Evolutionary conservation across 2,329 filamentous ascomycete genomes (phyloP), one percentile per base, ranked within the genome.

Genomic region (Pseudogymnoascus sp.): DNA sequence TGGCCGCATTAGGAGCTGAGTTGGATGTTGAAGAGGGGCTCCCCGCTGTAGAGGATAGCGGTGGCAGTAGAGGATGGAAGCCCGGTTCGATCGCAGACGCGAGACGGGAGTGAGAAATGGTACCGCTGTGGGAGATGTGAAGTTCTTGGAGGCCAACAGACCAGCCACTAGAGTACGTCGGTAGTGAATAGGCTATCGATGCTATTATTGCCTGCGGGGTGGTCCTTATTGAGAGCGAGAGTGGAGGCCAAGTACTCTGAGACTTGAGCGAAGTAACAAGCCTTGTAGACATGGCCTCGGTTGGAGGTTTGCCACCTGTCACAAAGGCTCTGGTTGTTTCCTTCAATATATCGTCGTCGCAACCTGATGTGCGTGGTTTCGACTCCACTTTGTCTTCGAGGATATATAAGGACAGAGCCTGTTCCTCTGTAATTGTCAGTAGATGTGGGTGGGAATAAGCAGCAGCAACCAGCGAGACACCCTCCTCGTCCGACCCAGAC

Each of bases 141-240:
- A 97, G 77, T 72, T 97, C 93, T 72, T 97, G 93, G n/a, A 97
- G 84, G 2, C 92, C 92, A 14, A 96, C 82, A 6, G 89, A 92
- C 90, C 92, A 97, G 28, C 92, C 92, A 43, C 85, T 86, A 2
- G 87, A 79, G 67, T 86, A 84, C 2, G 89, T 88, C 14, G 88
- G 86, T 65, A 95, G 85, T 0, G 90, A 89, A 72, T 96, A 97
- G 1, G 90, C 92, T 63, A 97, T 89, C 0, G 90, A 92, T 1
- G 90, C 88, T n/a, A 91, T 82, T 16, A 90, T 83, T 9, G 82
- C 83, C 3, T 78, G 76, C 0, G 82, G 72, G 12, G 84, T 84
- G 25, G 79, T 82, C n/a, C 92, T 85, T 37, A 97, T 83, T 0
- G 90, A 93, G n/a, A 96, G 76, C 0, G 91, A 90, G 8, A 95